Conservation (phyloP, 371 early-diverging fungal genomes). For the Rhizopus sp. region DNA sequence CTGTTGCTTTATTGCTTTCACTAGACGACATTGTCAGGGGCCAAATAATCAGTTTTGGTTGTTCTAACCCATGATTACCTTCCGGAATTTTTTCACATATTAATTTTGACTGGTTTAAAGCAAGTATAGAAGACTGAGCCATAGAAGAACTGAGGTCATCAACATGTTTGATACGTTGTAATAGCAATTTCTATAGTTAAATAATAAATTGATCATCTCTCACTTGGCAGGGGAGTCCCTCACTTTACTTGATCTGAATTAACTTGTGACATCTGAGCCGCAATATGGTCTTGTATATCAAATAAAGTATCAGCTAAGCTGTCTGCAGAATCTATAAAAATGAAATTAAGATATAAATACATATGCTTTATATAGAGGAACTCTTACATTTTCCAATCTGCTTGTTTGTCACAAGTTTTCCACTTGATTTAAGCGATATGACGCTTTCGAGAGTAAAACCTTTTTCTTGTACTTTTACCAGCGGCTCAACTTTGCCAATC, state of each 20-base stretch:
- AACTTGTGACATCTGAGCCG: slow-evolving; percentile 17
- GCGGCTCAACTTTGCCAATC: slow-evolving; percentile 24
- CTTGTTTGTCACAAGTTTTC: not conserved
- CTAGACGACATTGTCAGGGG: slow-evolving; percentile 4
- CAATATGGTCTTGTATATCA: slow-evolving; percentile 21
- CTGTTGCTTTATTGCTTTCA: slow-evolving; percentile 16
- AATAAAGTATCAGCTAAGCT: slow-evolving; percentile 15
- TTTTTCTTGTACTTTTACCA: slow-evolving; percentile 27
- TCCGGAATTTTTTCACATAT: slow-evolving; percentile 26
- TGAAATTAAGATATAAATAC: not conserved
- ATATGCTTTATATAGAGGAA: too few species aligned
- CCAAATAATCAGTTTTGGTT: not conserved
- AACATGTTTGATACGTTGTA: slow-evolving; percentile 31
- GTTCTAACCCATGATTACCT: slow-evolving; percentile 6
- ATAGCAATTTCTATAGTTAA: slow-evolving; percentile 13
- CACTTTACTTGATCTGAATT: slow-evolving; percentile 21
- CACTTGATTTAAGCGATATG: slow-evolving; percentile 15
- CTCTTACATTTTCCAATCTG: not conserved
- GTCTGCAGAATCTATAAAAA: not conserved
- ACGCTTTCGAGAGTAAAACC: slow-evolving; percentile 19
- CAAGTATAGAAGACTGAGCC: slow-evolving; percentile 12
- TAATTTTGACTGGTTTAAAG: slow-evolving; percentile 25
- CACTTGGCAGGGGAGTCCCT: not conserved
- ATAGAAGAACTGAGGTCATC: slow-evolving; percentile 27
- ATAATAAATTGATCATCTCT: not conserved